phyloP scores from a whole-genome alignment of 1,284 basidiomycete species.

The Apiotrichum domesticum region DNA sequence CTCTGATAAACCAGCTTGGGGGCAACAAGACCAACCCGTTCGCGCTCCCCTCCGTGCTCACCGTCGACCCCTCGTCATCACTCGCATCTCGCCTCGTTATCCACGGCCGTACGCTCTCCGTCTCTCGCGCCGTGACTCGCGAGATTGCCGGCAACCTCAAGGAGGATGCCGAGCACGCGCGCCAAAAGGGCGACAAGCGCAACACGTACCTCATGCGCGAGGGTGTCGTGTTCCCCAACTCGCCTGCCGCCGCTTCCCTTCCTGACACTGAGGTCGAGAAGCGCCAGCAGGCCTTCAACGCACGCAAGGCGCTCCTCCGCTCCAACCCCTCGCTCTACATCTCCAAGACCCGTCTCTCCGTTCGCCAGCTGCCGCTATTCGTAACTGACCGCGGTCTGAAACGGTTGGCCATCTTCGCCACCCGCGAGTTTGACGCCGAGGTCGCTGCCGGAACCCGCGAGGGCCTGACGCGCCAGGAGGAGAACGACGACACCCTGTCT shows the following conservation, averaged over 20 bases:
- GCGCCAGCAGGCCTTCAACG: constrained; percentile 72
- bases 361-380: constrained; percentile 86
- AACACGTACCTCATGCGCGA: constrained; percentile 94
- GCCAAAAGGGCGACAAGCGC: constrained; percentile 89
- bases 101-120: constrained; percentile 87
- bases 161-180: constrained; percentile 72
- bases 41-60: constrained; percentile 75
- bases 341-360: constrained; percentile 84
- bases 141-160: constrained; percentile 80
- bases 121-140: constrained; percentile 82
- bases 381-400: constrained; percentile 85
- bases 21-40: constrained; percentile 70
- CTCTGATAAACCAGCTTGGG: constrained; percentile 26
- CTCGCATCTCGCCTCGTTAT: constrained; percentile 77
- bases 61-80: constrained; percentile 87
- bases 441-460: constrained; percentile 61
- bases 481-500: constrained; percentile 49
- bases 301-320: constrained; percentile 69
- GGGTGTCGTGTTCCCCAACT: constrained; percentile 86
- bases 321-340: constrained; percentile 91
- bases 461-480: constrained; percentile 67
- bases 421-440: constrained; percentile 72
- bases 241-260: constrained; percentile 66
- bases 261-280: constrained; percentile 71
- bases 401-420: constrained; percentile 74